Conservation (phyloP, 192 early-diverging fungal species). For the Paraglomus occultum region DNA sequence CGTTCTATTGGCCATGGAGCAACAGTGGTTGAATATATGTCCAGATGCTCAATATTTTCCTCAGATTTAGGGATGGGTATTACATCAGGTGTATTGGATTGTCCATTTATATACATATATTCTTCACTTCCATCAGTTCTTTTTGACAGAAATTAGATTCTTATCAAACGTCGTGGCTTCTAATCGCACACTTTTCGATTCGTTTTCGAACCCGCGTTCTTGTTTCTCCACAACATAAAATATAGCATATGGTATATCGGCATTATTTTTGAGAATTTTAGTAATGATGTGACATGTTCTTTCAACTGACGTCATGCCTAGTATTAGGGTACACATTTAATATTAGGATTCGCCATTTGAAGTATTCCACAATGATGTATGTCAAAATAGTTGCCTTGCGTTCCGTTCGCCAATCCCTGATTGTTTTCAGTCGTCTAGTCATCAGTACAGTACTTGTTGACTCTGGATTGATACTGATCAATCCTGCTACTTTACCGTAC, state of each 20-base stretch:
- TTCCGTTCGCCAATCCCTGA: slow-evolving; percentile 39
- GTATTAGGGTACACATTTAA: no score
- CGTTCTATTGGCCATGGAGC: background rate
- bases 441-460: slow-evolving; percentile 35
- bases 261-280: background rate
- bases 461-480: slow-evolving; percentile 35
- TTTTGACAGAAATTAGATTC: background rate
- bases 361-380: no score
- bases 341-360: no score
- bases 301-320: slow-evolving; percentile 1
- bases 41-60: background rate
- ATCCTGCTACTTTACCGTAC: slow-evolving; percentile 33
- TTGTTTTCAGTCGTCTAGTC: slow-evolving; percentile 35
- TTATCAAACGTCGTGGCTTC: slow-evolving; percentile 22
- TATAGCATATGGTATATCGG: slow-evolving; percentile 13
- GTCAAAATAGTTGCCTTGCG: background rate
- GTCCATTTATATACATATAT: background rate
- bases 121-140: slow-evolving; percentile 13
- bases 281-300: slow-evolving; percentile 9
- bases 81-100: background rate
- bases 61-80: background rate
- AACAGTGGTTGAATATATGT: background rate
- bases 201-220: background rate
- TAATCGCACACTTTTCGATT: background rate
- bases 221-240: slow-evolving; percentile 1